Conservation (phyloP, 768 basidiomycete species). For the Saitozyma sp. region DNA sequence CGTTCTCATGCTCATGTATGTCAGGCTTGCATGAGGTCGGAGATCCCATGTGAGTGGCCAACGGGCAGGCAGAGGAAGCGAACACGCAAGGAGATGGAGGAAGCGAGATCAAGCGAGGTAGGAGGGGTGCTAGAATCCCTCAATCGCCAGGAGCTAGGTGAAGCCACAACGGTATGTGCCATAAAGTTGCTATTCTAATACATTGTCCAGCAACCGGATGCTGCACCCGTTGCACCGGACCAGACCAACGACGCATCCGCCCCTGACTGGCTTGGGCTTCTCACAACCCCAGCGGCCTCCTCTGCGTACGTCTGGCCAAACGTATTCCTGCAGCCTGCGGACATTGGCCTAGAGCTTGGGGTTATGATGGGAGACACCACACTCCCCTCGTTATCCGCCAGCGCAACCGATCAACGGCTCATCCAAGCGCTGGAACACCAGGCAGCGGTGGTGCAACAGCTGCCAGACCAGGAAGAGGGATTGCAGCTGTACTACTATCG, state of each 20-base stretch:
- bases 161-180: too few species aligned
- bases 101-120: conserved; percentile 28
- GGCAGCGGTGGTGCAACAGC: conserved; percentile 45
- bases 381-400: neutral
- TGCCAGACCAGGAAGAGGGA: conserved; percentile 43
- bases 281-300: neutral
- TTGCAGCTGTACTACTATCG: conserved; percentile 49
- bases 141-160: too few species aligned
- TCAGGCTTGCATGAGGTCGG: conserved; percentile 33
- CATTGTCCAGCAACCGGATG: too few species aligned
- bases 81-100: conserved; percentile 49
- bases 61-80: conserved; percentile 42
- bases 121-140: too few species aligned
- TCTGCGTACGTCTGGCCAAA: conserved; percentile 37
- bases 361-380: too few species aligned
- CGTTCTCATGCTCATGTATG: neutral
- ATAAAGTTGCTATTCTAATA: too few species aligned
- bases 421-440: conserved; percentile 36
- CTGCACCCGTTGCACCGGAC: too few species aligned
- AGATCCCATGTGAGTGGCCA: conserved; percentile 46
- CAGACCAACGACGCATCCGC: too few species aligned
- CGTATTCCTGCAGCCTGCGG: conserved; percentile 14
- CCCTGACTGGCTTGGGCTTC: neutral
- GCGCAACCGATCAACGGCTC: conserved; percentile 29
- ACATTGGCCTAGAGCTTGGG: too few species aligned